These are phyloP conservation scores for Gleditsia sinensis DNA, from an alignment of 306 rosid species.

Conservation along the genomic window DNA sequence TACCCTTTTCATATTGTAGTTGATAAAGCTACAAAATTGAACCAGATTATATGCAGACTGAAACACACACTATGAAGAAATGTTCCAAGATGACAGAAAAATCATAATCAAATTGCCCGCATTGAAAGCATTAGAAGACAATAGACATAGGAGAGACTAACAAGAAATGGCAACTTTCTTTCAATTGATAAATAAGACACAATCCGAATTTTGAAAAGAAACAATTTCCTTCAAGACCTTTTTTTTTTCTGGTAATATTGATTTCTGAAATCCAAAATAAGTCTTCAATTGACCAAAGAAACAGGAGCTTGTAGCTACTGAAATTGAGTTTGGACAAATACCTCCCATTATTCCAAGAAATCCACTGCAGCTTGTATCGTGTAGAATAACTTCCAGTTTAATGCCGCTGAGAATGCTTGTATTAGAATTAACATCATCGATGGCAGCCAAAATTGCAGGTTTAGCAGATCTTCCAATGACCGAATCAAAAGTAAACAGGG, in stretches of 20 bases:
- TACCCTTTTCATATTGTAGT: slow-evolving; percentile 3
- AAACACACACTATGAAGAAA: background rate
- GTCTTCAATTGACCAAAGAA: slow-evolving; percentile 15
- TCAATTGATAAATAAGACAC: background rate
- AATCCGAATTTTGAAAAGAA: slow-evolving; percentile 15
- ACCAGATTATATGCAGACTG: background rate
- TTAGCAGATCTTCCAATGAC: slow-evolving; percentile 72
- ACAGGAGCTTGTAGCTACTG: slow-evolving; percentile 5
- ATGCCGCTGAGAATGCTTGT: slow-evolving; percentile 52
- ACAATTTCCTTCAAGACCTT: background rate
- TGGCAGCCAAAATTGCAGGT: slow-evolving; percentile 60
- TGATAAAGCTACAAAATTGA: slow-evolving; percentile 11
- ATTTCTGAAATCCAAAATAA: background rate
- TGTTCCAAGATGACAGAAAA: background rate
- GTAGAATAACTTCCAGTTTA: slow-evolving; percentile 41
- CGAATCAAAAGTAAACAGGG: slow-evolving; percentile 65
- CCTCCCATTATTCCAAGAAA: slow-evolving; percentile 82
- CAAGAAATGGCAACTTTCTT: background rate
- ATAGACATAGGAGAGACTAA: background rate
- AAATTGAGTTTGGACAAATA: slow-evolving; percentile 43
- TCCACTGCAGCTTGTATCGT: slow-evolving; percentile 81
- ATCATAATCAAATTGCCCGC: background rate
- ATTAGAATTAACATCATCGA: slow-evolving; percentile 69
- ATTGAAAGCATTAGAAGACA: slow-evolving; percentile 2
- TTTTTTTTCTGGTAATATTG: background rate